A percentile compares a stretch with the other conserved stretches of the same genome.
These are phyloP conservation scores for Cryoendolithus antarcticus DNA, from an alignment of 2,329 filamentous ascomycete genomes.

Conservation along the genomic window DNA sequence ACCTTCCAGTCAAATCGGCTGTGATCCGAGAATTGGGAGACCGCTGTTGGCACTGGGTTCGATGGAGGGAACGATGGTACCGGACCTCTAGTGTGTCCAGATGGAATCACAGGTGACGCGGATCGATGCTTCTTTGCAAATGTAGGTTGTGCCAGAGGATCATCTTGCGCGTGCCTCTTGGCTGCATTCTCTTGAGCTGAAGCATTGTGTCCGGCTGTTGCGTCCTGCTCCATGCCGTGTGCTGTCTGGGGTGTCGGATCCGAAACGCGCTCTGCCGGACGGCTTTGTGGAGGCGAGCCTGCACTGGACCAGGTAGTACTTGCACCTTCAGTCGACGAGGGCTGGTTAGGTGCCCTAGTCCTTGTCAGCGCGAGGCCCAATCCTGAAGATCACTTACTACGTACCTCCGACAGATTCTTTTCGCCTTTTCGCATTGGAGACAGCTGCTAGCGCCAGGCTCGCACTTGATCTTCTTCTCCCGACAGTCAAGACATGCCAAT, in stretches of 20 bases:
- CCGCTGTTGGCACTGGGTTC: too few species aligned
- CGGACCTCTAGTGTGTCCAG: not conserved
- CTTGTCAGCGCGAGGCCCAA: slow-evolving; percentile 9
- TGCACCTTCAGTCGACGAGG: slow-evolving; percentile 13
- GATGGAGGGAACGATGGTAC: too few species aligned
- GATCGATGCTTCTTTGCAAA: slow-evolving; percentile 20
- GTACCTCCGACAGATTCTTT: slow-evolving; percentile 70
- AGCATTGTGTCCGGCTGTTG: slow-evolving; percentile 3
- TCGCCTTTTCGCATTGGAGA: slow-evolving; percentile 85
- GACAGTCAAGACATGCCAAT: slow-evolving; percentile 83
- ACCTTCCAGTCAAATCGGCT: slow-evolving; percentile 26
- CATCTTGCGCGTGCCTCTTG: slow-evolving; percentile 18
- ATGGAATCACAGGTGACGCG: slow-evolving; percentile 12
- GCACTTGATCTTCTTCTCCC: slow-evolving; percentile 97
- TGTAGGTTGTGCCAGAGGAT: slow-evolving; percentile 10
- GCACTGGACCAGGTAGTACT: slow-evolving; percentile 13
- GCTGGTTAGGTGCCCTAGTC: slow-evolving; percentile 15
- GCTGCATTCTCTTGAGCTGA: slow-evolving; percentile 11
- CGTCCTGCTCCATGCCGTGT: not conserved
- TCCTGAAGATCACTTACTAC: not conserved
- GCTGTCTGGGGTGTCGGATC: slow-evolving; percentile 8
- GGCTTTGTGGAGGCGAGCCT: slow-evolving; percentile 13
- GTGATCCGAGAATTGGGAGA: not conserved
- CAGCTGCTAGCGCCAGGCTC: slow-evolving; percentile 81
- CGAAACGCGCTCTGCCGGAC: slow-evolving; percentile 4